Evolutionary conservation across 2,329 filamentous ascomycete genomes (phyloP).

Genomic region (Ophiocordyceps camponoti-saundersi): DNA sequence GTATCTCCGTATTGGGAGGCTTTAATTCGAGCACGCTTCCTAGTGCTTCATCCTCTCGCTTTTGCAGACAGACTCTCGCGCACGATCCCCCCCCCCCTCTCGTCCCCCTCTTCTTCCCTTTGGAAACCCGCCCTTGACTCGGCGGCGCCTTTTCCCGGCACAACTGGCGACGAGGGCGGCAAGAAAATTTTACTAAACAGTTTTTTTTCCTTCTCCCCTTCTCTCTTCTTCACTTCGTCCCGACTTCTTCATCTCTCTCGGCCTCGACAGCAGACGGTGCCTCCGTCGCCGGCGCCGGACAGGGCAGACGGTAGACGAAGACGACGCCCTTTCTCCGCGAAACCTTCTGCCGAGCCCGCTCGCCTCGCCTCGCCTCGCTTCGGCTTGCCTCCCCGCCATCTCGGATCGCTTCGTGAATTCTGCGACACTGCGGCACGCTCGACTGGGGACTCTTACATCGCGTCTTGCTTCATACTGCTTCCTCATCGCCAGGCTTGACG

Average conservation of each 20-base stretch:
- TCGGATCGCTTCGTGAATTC: not conserved
- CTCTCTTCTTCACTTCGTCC: not conserved
- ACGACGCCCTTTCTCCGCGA: not conserved
- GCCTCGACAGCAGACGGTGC: not conserved
- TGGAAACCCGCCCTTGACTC: not conserved
- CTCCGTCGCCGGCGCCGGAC: not conserved
- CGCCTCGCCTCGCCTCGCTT: slow-evolving; percentile 1
- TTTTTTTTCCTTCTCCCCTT: not conserved
- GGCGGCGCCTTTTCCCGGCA: not conserved
- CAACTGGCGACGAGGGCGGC: not conserved
- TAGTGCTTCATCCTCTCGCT: not conserved
- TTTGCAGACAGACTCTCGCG: not conserved
- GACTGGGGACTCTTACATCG: not conserved
- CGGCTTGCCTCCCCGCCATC: not conserved
- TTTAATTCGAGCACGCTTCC: not conserved
- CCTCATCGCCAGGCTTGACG: not conserved
- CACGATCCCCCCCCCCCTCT: not conserved
- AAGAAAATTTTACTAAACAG: not conserved
- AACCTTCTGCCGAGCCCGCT: not conserved
- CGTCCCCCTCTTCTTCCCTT: not conserved
- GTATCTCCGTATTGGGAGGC: not conserved
- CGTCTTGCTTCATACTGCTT: not conserved
- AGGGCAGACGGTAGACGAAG: not conserved
- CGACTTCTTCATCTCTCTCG: not conserved
- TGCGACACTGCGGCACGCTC: not conserved